These are phyloP conservation scores for Boletus rufocinnamomeus DNA, from an alignment of 768 basidiomycete species.

Conservation along the genomic window DNA sequence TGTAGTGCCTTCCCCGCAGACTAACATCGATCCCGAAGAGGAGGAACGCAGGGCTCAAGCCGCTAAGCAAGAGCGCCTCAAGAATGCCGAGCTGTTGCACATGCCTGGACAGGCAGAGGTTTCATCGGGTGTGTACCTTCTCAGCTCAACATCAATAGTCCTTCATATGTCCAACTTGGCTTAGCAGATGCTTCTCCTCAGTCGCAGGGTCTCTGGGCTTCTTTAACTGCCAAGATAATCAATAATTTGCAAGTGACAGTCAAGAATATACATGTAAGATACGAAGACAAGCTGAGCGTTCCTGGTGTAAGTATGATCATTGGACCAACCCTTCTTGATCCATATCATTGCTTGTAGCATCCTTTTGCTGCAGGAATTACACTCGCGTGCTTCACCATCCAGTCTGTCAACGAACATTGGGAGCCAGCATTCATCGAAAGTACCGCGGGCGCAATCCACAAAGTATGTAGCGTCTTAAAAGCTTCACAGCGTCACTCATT, in stretches of 20 bases:
- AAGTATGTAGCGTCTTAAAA: slow-evolving; percentile 47
- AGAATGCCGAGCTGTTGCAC: slow-evolving; percentile 84
- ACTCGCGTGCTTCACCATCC: slow-evolving; percentile 81
- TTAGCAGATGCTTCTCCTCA: slow-evolving; percentile 56
- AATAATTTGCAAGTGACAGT: slow-evolving; percentile 97
- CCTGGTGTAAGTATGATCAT: slow-evolving; percentile 68
- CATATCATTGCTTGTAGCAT: slow-evolving; percentile 53
- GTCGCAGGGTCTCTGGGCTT: slow-evolving; percentile 82
- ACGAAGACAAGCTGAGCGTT: slow-evolving; percentile 93
- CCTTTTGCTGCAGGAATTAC: slow-evolving; percentile 94
- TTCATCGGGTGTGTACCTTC: slow-evolving; percentile 43
- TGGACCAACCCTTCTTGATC: background rate
- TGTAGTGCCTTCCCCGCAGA: slow-evolving; percentile 77
- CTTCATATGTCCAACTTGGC: slow-evolving; percentile 9
- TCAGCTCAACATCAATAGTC: background rate
- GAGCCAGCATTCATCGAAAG: slow-evolving; percentile 90
- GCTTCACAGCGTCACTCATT: slow-evolving; percentile 6
- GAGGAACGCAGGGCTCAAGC: slow-evolving; percentile 82
- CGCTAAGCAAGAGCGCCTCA: slow-evolving; percentile 84
- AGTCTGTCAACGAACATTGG: slow-evolving; percentile 90
- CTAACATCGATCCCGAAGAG: slow-evolving; percentile 73
- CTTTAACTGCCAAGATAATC: slow-evolving; percentile 84
- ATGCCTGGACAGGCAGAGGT: slow-evolving; percentile 58
- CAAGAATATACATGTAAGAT: slow-evolving; percentile 94
- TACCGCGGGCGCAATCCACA: slow-evolving; percentile 83